These are phyloP conservation scores for Pseudocercospora pini-densiflorae DNA, from an alignment of 2,329 filamentous ascomycete genomes.

Conservation along the genomic window DNA sequence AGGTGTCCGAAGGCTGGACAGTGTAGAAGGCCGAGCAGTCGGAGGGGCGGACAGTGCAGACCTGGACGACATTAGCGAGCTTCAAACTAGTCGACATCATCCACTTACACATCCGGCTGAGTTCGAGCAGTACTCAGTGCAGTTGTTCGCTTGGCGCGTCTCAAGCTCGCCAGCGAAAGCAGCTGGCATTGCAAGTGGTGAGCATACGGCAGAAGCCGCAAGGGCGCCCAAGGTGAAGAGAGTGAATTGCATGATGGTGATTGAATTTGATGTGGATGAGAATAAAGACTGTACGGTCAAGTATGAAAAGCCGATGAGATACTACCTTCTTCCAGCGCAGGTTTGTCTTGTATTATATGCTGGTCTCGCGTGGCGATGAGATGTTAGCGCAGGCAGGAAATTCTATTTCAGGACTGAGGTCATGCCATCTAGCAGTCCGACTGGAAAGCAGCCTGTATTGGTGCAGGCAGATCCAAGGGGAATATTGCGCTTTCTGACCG, in stretches of 20 bases:
- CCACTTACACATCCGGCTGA: conserved; percentile 26
- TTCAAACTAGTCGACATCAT: not conserved
- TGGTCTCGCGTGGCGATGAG: not conserved
- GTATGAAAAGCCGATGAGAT: not conserved
- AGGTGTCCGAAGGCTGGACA: conserved; percentile 39
- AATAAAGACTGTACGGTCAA: not conserved
- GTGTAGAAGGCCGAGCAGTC: conserved; percentile 36
- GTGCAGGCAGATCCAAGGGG: conserved; percentile 14
- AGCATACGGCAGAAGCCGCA: conserved; percentile 21
- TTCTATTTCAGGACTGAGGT: conserved; percentile 1
- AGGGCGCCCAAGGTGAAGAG: conserved; percentile 26
- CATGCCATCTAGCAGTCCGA: conserved; percentile 2
- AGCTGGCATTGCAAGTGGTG: conserved; percentile 26
- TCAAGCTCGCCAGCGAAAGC: conserved; percentile 20
- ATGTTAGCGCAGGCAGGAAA: conserved; percentile 6
- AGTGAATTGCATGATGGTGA: conserved; percentile 25
- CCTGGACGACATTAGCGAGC: conserved; percentile 7
- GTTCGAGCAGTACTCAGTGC: conserved; percentile 30
- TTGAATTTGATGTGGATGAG: not conserved
- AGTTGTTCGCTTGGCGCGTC: conserved; percentile 25
- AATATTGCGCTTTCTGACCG: not conserved
- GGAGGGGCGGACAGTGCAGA: conserved; percentile 30
- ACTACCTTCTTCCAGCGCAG: not conserved
- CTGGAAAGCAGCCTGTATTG: conserved; percentile 24
- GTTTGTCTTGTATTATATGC: conserved; percentile 5